A percentile compares a stretch with the other conserved stretches of the same genome.
Evolutionary conservation across 2,329 filamentous ascomycete genomes (phyloP).

Genomic region (Stagonosporopsis rhizophila): DNA sequence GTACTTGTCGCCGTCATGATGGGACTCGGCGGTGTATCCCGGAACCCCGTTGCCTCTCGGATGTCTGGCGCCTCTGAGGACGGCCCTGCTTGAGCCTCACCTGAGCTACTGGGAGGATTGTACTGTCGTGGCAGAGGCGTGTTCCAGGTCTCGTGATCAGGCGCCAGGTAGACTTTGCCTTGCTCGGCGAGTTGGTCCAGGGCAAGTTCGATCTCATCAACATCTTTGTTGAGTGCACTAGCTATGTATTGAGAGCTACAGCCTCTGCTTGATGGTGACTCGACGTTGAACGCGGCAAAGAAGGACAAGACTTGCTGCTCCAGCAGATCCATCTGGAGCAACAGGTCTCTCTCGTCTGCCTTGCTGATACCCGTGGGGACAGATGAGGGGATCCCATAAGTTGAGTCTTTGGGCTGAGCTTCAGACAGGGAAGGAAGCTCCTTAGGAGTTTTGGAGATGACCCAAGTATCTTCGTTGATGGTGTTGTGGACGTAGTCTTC

Average conservation of each 20-base stretch:
- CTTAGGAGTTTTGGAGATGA: constrained; percentile 19
- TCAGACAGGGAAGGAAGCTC: constrained; percentile 13
- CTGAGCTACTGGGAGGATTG: background rate
- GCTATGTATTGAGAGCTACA: constrained; percentile 1
- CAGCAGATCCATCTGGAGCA: constrained; percentile 10
- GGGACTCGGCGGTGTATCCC: constrained; percentile 15
- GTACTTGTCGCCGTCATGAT: background rate
- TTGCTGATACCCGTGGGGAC: background rate
- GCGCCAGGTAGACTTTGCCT: constrained; percentile 6
- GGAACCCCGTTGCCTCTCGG: constrained; percentile 5
- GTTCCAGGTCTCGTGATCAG: constrained; percentile 12
- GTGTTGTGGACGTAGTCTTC: constrained; percentile 24
- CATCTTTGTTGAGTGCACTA: background rate
- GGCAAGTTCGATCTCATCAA: constrained; percentile 7
- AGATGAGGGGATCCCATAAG: background rate
- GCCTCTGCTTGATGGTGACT: background rate
- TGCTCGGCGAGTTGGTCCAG: constrained; percentile 10
- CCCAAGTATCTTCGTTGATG: constrained; percentile 26
- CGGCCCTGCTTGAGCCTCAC: background rate
- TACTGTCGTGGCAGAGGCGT: constrained; percentile 1
- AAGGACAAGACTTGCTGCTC: constrained; percentile 10
- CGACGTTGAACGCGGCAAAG: background rate
- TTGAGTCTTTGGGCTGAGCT: background rate
- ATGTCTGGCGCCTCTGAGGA: background rate
- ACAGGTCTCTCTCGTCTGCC: background rate